Percentiles rank a stretch among this genome's conserved stretches.
Evolutionary conservation across 345 rosid species (phyloP).

Genomic region (Ailanthus altissimus): DNA sequence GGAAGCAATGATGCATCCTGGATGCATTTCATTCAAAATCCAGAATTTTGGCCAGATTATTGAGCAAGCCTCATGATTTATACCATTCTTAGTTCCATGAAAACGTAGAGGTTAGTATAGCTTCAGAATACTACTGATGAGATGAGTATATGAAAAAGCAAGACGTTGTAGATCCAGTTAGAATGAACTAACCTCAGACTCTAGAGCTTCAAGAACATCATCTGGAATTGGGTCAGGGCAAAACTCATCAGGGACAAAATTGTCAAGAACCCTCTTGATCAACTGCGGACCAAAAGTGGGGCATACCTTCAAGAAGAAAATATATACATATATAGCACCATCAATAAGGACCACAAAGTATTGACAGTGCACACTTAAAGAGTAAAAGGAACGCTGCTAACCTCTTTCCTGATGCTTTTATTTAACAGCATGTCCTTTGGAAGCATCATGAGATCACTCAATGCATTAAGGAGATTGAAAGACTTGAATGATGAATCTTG

Average conservation of each 20-base stretch:
- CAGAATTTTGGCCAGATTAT: not conserved
- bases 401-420: constrained; percentile 79
- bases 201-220: constrained; percentile 74
- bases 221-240: constrained; percentile 89
- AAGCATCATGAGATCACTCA: constrained; percentile 98
- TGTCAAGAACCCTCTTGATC: constrained; percentile 76
- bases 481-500: constrained; percentile 61
- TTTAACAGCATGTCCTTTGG: constrained; percentile 92
- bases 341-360: constrained; percentile 18
- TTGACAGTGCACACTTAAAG: not conserved
- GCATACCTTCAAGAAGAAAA: constrained; percentile 60
- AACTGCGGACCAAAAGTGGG: constrained; percentile 72
- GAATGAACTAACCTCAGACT: constrained; percentile 58
- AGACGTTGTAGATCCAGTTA: not conserved
- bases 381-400: constrained; percentile 15
- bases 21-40: not conserved
- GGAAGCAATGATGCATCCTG: not conserved
- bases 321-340: not conserved
- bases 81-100: not conserved
- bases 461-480: constrained; percentile 81
- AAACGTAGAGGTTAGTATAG: not conserved
- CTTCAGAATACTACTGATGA: not conserved
- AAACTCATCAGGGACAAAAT: constrained; percentile 81
- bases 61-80: not conserved
- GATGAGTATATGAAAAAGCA: not conserved